phyloP scores from a whole-genome alignment of 139 green algal genomes.

The Klebsormidium nitens region DNA sequence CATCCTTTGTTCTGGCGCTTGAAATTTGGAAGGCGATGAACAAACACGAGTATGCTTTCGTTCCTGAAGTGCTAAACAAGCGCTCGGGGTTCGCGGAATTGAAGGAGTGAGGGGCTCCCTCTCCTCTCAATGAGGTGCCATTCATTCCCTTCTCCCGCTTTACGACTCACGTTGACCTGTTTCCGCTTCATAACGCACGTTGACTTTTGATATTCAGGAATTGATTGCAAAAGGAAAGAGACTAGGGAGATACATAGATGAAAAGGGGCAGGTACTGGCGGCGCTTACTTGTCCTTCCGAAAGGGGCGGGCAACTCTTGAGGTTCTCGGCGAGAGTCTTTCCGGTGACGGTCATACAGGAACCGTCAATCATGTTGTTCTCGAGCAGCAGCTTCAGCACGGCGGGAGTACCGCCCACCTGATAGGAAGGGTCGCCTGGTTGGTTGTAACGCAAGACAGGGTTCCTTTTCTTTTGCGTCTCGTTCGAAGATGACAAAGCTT shows the following conservation, averaged over 20 bases:
- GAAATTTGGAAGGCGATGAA: too few relatives aligned
- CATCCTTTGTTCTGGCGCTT: too few relatives aligned
- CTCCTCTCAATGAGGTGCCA: too few relatives aligned
- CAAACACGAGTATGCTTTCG: too few relatives aligned
- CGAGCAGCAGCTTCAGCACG: constrained; percentile 92
- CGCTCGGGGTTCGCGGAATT: too few relatives aligned
- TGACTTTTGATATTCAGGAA: too few relatives aligned
- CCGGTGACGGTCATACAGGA: constrained; percentile 68
- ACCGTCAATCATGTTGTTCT: constrained; percentile 84
- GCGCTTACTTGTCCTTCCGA: constrained; percentile 62
- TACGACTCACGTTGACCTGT: too few relatives aligned
- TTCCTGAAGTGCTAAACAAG: too few relatives aligned
- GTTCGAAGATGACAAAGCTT: too few relatives aligned
- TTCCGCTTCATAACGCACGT: too few relatives aligned
- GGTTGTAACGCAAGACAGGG: constrained; percentile 3
- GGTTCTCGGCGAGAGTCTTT: constrained; percentile 93
- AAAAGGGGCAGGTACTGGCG: constrained; percentile 20
- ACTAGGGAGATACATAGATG: not conserved
- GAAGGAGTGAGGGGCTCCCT: too few relatives aligned
- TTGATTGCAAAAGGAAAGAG: not conserved
- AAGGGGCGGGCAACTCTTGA: constrained; percentile 65
- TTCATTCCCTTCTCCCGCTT: too few relatives aligned
- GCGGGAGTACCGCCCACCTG: constrained; percentile 85
- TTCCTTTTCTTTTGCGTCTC: constrained; percentile 17
- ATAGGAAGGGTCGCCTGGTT: constrained; percentile 8